Conservation (phyloP, 495 filamentous ascomycete species). For the Penicillium paxilli region DNA sequence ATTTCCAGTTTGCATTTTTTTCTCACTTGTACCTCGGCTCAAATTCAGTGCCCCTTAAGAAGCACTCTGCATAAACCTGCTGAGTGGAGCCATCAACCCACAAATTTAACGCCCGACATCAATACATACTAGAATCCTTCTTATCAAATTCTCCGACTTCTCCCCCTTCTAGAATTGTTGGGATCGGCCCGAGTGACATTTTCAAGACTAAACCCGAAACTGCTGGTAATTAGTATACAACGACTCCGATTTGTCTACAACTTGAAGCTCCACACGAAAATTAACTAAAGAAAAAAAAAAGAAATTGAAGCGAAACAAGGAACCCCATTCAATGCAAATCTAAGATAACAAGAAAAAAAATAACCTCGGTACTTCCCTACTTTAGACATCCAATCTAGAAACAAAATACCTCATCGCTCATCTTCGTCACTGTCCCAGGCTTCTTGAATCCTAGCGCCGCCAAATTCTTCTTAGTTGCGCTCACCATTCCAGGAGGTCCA, state of each 20-base stretch:
- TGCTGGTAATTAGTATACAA: neutral
- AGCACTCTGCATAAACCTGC: too few species aligned
- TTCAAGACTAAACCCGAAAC: neutral
- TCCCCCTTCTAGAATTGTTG: neutral
- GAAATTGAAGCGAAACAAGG: neutral
- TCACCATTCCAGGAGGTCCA: slow-evolving; percentile 43
- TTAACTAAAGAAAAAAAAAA: neutral
- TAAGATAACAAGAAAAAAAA: neutral
- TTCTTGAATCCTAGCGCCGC: slow-evolving; percentile 30
- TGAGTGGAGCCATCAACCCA: too few species aligned
- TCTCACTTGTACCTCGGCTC: too few species aligned
- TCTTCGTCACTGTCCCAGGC: slow-evolving; percentile 38
- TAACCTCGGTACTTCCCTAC: neutral
- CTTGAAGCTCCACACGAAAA: neutral
- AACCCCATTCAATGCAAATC: neutral
- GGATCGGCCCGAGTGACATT: neutral
- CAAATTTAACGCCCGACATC: neutral
- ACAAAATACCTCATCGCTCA: slow-evolving; percentile 41
- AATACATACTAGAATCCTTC: neutral
- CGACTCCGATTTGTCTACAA: neutral
- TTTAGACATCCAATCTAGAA: slow-evolving; percentile 17
- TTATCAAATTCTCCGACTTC: neutral
- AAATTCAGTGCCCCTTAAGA: too few species aligned
- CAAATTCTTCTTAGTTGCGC: slow-evolving; percentile 37
- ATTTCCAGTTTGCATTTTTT: too few species aligned